Evolutionary conservation across 495 filamentous ascomycete genomes (phyloP), one percentile per base, ranked within the genome.

Genomic region (Podospora appendiculata): DNA sequence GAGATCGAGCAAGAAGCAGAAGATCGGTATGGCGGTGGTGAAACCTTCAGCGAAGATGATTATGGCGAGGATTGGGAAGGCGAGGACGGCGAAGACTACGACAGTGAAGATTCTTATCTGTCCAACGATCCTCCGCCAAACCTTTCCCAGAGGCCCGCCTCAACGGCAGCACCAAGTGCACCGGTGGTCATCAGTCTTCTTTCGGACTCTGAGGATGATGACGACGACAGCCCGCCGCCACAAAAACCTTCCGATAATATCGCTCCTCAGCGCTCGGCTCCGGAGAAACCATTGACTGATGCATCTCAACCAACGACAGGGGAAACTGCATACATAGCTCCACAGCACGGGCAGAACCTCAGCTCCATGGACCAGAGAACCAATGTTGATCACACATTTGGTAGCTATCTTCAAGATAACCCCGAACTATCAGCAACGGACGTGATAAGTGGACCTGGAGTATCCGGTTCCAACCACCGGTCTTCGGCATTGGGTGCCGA

Each of bases 171-270:
- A 17, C 51, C 50, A 35, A 54, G 38, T 13, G 53, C 55, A 8
- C 67, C 68, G 0, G 65, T 66, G n/a, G 60, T 69, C 6, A 71
- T 71, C 32, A 61, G 63, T 38, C 41, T 71, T 6, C 53, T 73
- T 13, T 71, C 70, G 1, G 68, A 69, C 32, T 65, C 67, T 12
- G 68, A 70, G 25, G 70, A 73, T 16, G 70, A 64, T 35, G 60
- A 58, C 13, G 50, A 53, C 32, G 50, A 41, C 6, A 16, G 58
- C 17, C 41, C 53, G 9, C 34, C 51, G 18, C 56, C 57, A 13
- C 55, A 33, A 32, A 39, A 52, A 33, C 34, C 51, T 41, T 5
- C 5, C 25, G 5, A 25, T 25, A 5, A 25, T 25, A 5, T 25
- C 5, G 25, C 5, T 25, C 25, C 25, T 25, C 25, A 25, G 25